A percentile compares a stretch with the other conserved stretches of the same genome.
phyloP scores from a whole-genome alignment of 2,329 filamentous ascomycete species.

The Neofusicoccum kwambonambiense region DNA sequence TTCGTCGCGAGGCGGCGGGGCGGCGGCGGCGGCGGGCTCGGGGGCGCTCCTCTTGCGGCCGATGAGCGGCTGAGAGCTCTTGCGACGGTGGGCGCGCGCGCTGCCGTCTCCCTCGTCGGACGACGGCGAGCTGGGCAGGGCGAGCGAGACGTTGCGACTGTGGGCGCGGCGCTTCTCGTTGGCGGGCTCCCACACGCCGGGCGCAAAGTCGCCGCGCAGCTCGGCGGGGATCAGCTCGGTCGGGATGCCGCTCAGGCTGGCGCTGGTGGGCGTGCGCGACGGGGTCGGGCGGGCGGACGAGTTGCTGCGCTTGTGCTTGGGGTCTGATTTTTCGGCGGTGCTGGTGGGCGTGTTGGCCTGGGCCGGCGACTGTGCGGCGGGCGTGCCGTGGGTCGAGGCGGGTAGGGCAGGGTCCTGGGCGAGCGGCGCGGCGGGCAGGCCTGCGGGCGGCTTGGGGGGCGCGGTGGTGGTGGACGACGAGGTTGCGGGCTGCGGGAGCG shows the following conservation, averaged over 20 bases:
- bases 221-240: slow-evolving; percentile 17
- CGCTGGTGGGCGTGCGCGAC: slow-evolving; percentile 12
- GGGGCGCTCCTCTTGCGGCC: slow-evolving; percentile 4
- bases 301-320: slow-evolving; percentile 14
- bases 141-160: slow-evolving; percentile 17
- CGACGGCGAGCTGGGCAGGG: slow-evolving; percentile 5
- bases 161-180: slow-evolving; percentile 18
- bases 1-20: neutral
- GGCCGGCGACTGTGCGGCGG: neutral
- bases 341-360: neutral
- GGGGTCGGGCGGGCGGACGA: slow-evolving; percentile 17
- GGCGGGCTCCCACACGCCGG: slow-evolving; percentile 17
- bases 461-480: neutral
- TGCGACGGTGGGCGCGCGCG: slow-evolving; percentile 13
- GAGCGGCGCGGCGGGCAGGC: neutral
- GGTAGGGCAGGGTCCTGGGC: neutral
- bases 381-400: neutral
- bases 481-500: neutral
- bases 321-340: slow-evolving; percentile 4
- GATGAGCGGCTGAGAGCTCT: neutral
- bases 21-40: neutral
- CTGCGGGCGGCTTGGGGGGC: neutral
- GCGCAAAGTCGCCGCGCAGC: slow-evolving; percentile 18
- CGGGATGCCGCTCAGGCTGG: slow-evolving; percentile 7
- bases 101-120: slow-evolving; percentile 6